A percentile compares a stretch with the other conserved stretches of the same genome.
Evolutionary conservation across 164 flowering plant species (phyloP).

Genomic region (Stephania cephalantha): DNA sequence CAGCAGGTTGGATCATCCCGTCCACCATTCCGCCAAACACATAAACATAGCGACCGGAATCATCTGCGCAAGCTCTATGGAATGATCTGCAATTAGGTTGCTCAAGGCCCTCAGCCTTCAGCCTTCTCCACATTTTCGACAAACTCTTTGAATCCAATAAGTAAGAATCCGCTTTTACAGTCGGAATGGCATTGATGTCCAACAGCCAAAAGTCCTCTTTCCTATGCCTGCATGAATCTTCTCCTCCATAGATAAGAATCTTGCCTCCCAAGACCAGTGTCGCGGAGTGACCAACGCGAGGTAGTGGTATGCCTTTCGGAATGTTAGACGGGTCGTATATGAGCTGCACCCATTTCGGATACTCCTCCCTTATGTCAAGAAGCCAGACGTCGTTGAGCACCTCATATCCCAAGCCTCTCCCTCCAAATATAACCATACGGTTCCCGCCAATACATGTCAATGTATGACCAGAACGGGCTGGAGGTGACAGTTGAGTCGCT

Average conservation of each 20-base stretch:
- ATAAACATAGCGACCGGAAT: constrained; percentile 51
- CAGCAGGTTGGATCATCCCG: constrained; percentile 58
- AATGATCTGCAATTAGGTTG: constrained; percentile 54
- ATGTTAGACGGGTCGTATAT: constrained; percentile 33
- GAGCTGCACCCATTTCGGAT: constrained; percentile 49
- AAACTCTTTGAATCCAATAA: constrained; percentile 14
- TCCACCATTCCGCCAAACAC: constrained; percentile 94
- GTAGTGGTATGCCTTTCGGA: constrained; percentile 49
- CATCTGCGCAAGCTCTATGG: constrained; percentile 75
- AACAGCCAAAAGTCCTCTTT: constrained; percentile 84
- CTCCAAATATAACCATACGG: constrained; percentile 65
- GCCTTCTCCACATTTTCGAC: constrained; percentile 55
- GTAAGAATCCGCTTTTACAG: constrained; percentile 18
- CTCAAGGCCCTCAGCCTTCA: constrained; percentile 40
- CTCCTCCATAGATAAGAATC: constrained; percentile 80
- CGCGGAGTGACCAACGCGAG: constrained; percentile 95
- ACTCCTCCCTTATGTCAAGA: constrained; percentile 36
- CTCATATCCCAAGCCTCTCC: constrained; percentile 76
- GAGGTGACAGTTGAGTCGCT: constrained; percentile 45
- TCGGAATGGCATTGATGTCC: constrained; percentile 39
- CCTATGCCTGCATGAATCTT: constrained; percentile 66
- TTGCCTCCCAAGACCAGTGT: constrained; percentile 61
- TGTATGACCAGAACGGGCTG: constrained; percentile 92
- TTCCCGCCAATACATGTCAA: constrained; percentile 55
- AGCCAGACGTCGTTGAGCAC: constrained; percentile 85